These are phyloP conservation scores for Daldinia concentrica DNA, from an alignment of 495 filamentous ascomycete genomes.

Conservation along the genomic window DNA sequence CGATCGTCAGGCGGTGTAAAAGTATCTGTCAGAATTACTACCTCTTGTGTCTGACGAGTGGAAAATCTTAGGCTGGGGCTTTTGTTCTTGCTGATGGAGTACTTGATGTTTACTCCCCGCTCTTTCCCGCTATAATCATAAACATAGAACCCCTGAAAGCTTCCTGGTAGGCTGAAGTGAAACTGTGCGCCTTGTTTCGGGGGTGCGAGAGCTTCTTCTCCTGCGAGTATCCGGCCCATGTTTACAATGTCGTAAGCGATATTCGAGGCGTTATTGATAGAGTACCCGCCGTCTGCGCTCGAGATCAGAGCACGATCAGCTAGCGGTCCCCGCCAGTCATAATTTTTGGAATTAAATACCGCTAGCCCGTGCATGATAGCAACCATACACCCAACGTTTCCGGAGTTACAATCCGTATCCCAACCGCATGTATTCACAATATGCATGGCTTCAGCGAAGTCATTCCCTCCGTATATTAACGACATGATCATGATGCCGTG, in stretches of 20 bases:
- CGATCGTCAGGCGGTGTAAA: slow-evolving; percentile 39
- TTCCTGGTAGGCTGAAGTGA: slow-evolving; percentile 47
- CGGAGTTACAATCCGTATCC: slow-evolving; percentile 50
- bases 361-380: slow-evolving; percentile 47
- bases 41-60: slow-evolving; percentile 2
- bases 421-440: slow-evolving; percentile 49
- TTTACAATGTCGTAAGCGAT: slow-evolving; percentile 44
- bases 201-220: slow-evolving; percentile 12
- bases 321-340: slow-evolving; percentile 47
- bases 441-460: slow-evolving; percentile 49
- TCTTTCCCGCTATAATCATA: neutral
- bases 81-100: slow-evolving; percentile 24
- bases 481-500: slow-evolving; percentile 48
- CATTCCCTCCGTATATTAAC: slow-evolving; percentile 40
- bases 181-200: slow-evolving; percentile 48
- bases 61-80: slow-evolving; percentile 33
- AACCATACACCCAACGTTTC: slow-evolving; percentile 46
- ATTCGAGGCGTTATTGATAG: slow-evolving; percentile 47
- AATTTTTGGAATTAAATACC: slow-evolving; percentile 27
- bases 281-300: slow-evolving; percentile 50
- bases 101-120: slow-evolving; percentile 9
- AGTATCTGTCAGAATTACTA: slow-evolving; percentile 33
- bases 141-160: slow-evolving; percentile 45
- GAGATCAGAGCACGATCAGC: slow-evolving; percentile 46
- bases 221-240: slow-evolving; percentile 34